Percentiles rank a stretch among this genome's conserved stretches.
Evolutionary conservation across 2,329 filamentous ascomycete genomes (phyloP).

Genomic region (Botrytis medusae): DNA sequence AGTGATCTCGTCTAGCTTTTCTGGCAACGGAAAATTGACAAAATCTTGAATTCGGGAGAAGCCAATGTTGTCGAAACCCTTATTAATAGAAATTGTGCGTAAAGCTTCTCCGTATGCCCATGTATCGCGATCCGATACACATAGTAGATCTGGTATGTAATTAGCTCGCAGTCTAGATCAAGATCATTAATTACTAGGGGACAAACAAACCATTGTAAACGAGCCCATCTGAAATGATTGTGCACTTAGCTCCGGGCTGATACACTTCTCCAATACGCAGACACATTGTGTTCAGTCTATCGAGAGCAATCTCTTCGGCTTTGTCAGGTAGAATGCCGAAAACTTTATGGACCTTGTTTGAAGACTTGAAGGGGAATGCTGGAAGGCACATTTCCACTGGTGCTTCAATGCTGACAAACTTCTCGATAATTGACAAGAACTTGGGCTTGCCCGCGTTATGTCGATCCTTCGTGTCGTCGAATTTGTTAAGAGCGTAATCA

Average conservation of each 20-base stretch:
- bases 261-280: not conserved
- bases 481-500: not conserved
- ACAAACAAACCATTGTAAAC: not conserved
- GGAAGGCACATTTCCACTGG: not conserved
- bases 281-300: not conserved
- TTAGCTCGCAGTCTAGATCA: not conserved
- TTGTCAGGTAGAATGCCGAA: not conserved
- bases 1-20: not conserved
- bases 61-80: not conserved
- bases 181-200: not conserved
- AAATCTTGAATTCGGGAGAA: not conserved
- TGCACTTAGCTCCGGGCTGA: not conserved
- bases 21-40: not conserved
- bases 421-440: not conserved
- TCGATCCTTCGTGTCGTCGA: not conserved
- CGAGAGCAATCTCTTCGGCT: not conserved
- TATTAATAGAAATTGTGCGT: not conserved
- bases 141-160: not conserved
- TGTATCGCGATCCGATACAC: not conserved
- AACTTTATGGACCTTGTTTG: not conserved
- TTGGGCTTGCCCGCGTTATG: not conserved
- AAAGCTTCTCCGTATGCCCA: not conserved
- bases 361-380: not conserved
- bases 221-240: not conserved
- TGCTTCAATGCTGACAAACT: not conserved